Percentiles rank a stretch among this genome's conserved stretches.
Conservation (phyloP, 2,329 filamentous ascomycete species). For the Arthrobotrys entomopaga region DNA sequence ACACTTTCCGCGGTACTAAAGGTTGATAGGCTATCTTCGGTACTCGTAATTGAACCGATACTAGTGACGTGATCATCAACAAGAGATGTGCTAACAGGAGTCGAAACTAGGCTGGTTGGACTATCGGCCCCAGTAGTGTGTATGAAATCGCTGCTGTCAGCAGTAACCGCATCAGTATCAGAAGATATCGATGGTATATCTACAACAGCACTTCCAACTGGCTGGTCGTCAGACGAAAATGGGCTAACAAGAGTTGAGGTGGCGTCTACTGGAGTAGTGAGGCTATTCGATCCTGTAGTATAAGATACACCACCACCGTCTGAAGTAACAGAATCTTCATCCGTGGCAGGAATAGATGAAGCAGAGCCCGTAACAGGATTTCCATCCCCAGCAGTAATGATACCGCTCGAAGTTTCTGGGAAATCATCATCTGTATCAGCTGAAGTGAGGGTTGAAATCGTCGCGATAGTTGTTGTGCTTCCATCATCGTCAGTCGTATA, state of each 20-base stretch:
- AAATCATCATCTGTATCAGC: neutral
- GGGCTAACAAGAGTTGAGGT: neutral
- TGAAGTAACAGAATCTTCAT: neutral
- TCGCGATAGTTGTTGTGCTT: neutral
- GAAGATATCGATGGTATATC: too few species aligned
- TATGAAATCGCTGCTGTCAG: too few species aligned
- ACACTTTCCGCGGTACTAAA: neutral
- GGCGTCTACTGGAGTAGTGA: neutral
- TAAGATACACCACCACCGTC: neutral
- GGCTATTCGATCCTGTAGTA: constrained; percentile 5
- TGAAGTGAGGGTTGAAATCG: neutral
- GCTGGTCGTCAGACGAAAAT: too few species aligned
- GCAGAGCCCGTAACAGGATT: neutral
- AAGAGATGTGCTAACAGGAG: too few species aligned
- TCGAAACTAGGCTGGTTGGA: neutral
- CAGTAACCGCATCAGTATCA: too few species aligned
- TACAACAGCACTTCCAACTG: too few species aligned
- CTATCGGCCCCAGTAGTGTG: neutral
- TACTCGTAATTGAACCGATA: too few species aligned
- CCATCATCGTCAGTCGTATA: constrained; percentile 13
- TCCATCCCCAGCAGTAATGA: neutral
- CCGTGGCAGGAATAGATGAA: neutral
- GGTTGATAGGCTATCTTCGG: neutral
- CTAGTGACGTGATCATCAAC: too few species aligned
- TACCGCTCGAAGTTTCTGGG: neutral